Evolutionary conservation across 108 stramenopile species (phyloP), one percentile per base, ranked within the genome.

Genomic region (Nitzschia palea): DNA sequence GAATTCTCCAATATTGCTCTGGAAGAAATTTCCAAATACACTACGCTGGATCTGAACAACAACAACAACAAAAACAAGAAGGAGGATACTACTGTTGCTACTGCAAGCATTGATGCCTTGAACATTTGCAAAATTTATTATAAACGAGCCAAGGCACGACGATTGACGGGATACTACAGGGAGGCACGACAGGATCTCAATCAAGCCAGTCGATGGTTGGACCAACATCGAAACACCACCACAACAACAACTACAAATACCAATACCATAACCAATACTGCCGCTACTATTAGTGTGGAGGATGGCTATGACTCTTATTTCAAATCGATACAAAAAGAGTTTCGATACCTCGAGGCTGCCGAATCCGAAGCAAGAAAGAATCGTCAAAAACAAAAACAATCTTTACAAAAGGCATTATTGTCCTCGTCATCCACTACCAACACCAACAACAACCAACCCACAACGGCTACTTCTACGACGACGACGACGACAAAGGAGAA

Each of bases 1-100:
- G 53, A 73, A 58, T 91, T 95, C 76, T 90, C 87, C 68, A 78
- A 78, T 44, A 84, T 80, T 62, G 90, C 90, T 0, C 32, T 92
- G 34, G 84, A 68, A 44, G 78, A 70, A 75, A 50, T 67, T 37
- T 43, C 37, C 20, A 51, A 51, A 36, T 53, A 44, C 34, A 42
- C 32, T 5, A 20, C 43, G 0, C 43, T 22, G 10, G 75, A 65
- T 57, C 29, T 37, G 25, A 55, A 71, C 26, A 57, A 52, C n/a
- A n/a, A n/a, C n/a, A n/a, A n/a, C n/a, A n/a, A n/a, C n/a, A n/a
- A n/a, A n/a, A n/a, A n/a, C n/a, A n/a, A n/a, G n/a, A n/a, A n/a
- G n/a, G n/a, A n/a, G n/a, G n/a, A n/a, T n/a, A n/a, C n/a, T n/a
- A n/a, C n/a, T n/a, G n/a, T n/a, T n/a, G n/a, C n/a, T n/a, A n/a